Base-by-base conservation (phyloP, 2,329 filamentous ascomycete species). In the Phyllosticta paracitricarpa region DNA sequence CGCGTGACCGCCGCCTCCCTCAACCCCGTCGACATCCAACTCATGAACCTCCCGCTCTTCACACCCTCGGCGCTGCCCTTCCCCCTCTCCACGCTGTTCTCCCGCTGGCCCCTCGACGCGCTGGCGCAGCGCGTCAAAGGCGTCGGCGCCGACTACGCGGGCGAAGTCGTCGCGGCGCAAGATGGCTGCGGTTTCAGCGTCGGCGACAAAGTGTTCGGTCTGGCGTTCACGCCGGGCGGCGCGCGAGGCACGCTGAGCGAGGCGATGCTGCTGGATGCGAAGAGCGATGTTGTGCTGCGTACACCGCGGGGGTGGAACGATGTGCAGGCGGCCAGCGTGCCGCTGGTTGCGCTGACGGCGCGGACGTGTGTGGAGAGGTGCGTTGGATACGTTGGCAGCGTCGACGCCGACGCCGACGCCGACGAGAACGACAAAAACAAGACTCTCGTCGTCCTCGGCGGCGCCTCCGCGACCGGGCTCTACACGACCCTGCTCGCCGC, bases 1-100 rank as follows among this genome's bases (percentile, higher is more conserved):
- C 73, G 71, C 57, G 67, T 76, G n/a, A 71, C 74, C 59, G 75
- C 77, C 60, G 76, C 73, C 3, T 76, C 75, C 14, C 76, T 81
- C 61, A 80, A 80, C 63, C 76, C 76, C 4, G 77, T 77, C 33
- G 74, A 76, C 59, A 59, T 70, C 65, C 60, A 71, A 73, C 55
- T 70, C 71, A 63, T 61, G 58, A 61, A 61, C 58, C 12, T 61
- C 12, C 53, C 58, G 7, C 4, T 60, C 33, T 56, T 28, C 28
- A 48, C 53, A 19, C 58, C 55, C 10, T 35, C 58, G 4, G 4
- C 5, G 30, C 53, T 56, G 2, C 22, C 35, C 33, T 52, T 28
- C 51, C 10, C 51, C 12, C 26, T 40, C 7, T 52, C 25, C 51
- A 3, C 26, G 17, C 51, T 40, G 4, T 12, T 40, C 33, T 17